Conservation (phyloP, 2,329 filamentous ascomycete species). For the Neoscytalidium dimidiatum region DNA sequence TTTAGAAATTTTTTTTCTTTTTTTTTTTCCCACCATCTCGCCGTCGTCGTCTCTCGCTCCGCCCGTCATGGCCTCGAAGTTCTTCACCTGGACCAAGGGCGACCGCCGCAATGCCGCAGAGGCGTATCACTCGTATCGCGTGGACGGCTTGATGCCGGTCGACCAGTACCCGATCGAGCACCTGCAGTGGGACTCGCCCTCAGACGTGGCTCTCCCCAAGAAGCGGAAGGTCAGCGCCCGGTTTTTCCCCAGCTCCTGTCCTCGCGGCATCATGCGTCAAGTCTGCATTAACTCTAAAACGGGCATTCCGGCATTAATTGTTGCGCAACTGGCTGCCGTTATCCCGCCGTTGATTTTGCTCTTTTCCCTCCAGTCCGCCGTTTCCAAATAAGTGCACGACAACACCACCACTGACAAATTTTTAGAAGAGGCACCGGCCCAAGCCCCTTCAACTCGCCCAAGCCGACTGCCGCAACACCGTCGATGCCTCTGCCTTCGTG, state of each 20-base stretch:
- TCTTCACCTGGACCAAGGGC: constrained; percentile 48
- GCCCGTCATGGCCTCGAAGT: constrained; percentile 40
- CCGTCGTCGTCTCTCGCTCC: neutral
- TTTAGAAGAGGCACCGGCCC: constrained; percentile 14
- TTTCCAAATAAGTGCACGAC: constrained; percentile 1
- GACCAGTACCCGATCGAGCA: constrained; percentile 25
- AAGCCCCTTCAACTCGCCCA: neutral
- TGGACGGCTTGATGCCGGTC: constrained; percentile 42
- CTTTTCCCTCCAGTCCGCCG: neutral
- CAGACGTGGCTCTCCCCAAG: constrained; percentile 21
- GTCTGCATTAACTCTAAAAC: neutral
- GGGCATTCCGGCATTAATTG: neutral
- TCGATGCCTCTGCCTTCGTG: constrained; percentile 22
- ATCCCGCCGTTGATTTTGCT: neutral
- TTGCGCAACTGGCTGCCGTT: neutral
- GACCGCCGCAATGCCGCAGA: constrained; percentile 36
- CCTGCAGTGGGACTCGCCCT: constrained; percentile 23
- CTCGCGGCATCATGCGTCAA: neutral
- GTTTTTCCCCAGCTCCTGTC: neutral
- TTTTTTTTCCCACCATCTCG: neutral
- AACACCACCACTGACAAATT: constrained; percentile 6
- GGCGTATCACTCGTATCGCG: constrained; percentile 28
- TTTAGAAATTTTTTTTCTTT: no score
- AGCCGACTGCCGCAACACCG: neutral
- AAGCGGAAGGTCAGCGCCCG: constrained; percentile 4